Percentiles rank a stretch among this genome's conserved stretches.
Conservation (phyloP, 2,329 filamentous ascomycete species). For the Podosphaera xanthii region DNA sequence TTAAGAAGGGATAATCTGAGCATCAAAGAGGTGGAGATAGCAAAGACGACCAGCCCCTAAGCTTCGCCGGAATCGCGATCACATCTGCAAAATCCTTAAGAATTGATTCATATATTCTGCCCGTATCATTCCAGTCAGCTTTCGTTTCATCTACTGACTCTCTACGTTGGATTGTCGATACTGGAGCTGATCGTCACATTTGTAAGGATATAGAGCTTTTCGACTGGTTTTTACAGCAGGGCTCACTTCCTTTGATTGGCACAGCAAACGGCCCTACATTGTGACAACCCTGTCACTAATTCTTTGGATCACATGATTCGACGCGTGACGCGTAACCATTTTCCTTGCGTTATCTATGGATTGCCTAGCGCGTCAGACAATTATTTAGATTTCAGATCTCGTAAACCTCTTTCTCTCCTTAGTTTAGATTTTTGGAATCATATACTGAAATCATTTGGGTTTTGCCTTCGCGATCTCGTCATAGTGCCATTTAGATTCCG, state of each 20-base stretch:
- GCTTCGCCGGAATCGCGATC: not conserved
- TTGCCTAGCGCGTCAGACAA: no score
- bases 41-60: not conserved
- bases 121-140: not conserved
- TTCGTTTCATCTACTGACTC: not conserved
- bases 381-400: no score
- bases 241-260: not conserved
- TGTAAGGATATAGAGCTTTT: conserved; percentile 1
- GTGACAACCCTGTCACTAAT: no score
- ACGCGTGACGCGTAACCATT: no score
- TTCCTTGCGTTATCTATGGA: no score
- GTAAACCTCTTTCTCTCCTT: no score
- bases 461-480: no score
- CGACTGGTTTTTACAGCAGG: not conserved
- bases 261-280: not conserved
- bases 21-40: not conserved
- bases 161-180: not conserved
- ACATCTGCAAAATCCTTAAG: not conserved
- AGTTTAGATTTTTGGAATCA: no score
- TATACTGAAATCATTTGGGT: no score
- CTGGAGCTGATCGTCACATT: not conserved
- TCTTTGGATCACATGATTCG: no score
- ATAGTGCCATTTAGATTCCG: no score
- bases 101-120: not conserved
- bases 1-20: not conserved